A percentile compares a stretch with the other conserved stretches of the same genome.
Evolutionary conservation across 2,329 filamentous ascomycete genomes (phyloP).

Genomic region (Paraphoma sp.): DNA sequence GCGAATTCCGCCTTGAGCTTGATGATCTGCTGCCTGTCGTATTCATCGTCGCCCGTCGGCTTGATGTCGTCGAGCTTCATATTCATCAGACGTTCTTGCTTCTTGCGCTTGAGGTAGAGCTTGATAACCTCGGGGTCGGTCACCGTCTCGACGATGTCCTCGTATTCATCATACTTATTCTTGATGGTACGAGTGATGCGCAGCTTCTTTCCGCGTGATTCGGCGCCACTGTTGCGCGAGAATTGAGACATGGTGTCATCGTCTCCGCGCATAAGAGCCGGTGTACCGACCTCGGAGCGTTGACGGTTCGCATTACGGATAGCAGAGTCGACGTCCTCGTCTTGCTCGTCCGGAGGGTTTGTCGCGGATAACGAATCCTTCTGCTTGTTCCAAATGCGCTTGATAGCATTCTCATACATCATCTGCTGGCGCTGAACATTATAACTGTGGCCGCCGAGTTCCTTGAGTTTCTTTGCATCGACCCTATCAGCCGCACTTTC

Average conservation of each 20-base stretch:
- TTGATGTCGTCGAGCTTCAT: slow-evolving; percentile 73
- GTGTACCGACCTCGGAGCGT: slow-evolving; percentile 69
- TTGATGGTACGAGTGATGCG: slow-evolving; percentile 74
- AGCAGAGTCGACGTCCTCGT: slow-evolving; percentile 64
- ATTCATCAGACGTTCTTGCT: slow-evolving; percentile 72
- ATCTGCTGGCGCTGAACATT: slow-evolving; percentile 95
- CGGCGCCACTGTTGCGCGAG: slow-evolving; percentile 61
- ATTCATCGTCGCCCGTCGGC: slow-evolving; percentile 71
- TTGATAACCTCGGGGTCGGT: slow-evolving; percentile 86
- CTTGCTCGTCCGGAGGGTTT: slow-evolving; percentile 76
- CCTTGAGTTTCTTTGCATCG: slow-evolving; percentile 74
- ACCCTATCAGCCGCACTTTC: slow-evolving; percentile 88
- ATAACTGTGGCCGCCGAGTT: slow-evolving; percentile 88
- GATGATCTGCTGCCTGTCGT: slow-evolving; percentile 67
- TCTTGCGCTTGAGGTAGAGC: slow-evolving; percentile 82
- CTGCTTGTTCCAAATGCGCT: slow-evolving; percentile 90
- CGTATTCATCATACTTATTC: slow-evolving; percentile 69
- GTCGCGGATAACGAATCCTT: slow-evolving; percentile 76
- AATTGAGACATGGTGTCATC: slow-evolving; percentile 69
- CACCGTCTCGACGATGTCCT: slow-evolving; percentile 42
- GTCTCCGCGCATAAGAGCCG: slow-evolving; percentile 65
- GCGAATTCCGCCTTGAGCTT: slow-evolving; percentile 77
- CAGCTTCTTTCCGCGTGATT: slow-evolving; percentile 68
- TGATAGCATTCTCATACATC: slow-evolving; percentile 89
- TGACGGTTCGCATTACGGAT: slow-evolving; percentile 52